Evolutionary conservation across 345 rosid species (phyloP), one percentile per base, ranked within the genome.

Genomic region (Lepidium aucheri): DNA sequence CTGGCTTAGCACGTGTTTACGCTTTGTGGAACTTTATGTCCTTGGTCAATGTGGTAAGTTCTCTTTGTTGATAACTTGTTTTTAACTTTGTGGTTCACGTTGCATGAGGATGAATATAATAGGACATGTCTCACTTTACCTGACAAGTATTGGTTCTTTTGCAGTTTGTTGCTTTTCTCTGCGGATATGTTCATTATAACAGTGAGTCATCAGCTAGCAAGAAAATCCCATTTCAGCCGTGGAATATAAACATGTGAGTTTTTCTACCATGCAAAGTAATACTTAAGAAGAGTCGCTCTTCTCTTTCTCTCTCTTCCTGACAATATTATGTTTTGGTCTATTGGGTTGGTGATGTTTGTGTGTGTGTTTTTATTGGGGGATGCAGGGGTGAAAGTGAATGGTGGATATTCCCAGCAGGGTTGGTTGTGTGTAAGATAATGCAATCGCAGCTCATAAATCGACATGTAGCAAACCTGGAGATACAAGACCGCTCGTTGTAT

Each of bases 311-410:
- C 45, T 22, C 65, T 38, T 1, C 33, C 12, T 12, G 11, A 3
- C n/a, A 47, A 39, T 55, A 46, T 43, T 50, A 50, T 14, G 50
- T 18, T 65, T 62, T 60, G 32, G 33, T 22, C 6, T 26, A 41
- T 11, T 13, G 13, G 49, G 41, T 72, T 70, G 8, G 35, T 18
- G 51, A 60, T 55, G 51, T 67, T 26, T 58, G 58, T 35, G 15
- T 9, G 55, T 11, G 15, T 9, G 55, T 15, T 15, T 50, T 47
- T 14, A 57, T 53, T 57, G 66, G 69, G 63, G 60, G 68, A 42
- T 77, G 85, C 91, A 94, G 99, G 95, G 97, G 93, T 73, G 99
- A 94, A 72, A 89, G 95, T 68, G 99, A 91, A 72, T 87, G 99
- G 97, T 91, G 99, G 99, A 81, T 94, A 66, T 91, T 94, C 72